Evolutionary conservation across 176 grass and related monocot genomes (phyloP), one percentile per base, ranked within the genome.

Genomic region (Triticum urartu): DNA sequence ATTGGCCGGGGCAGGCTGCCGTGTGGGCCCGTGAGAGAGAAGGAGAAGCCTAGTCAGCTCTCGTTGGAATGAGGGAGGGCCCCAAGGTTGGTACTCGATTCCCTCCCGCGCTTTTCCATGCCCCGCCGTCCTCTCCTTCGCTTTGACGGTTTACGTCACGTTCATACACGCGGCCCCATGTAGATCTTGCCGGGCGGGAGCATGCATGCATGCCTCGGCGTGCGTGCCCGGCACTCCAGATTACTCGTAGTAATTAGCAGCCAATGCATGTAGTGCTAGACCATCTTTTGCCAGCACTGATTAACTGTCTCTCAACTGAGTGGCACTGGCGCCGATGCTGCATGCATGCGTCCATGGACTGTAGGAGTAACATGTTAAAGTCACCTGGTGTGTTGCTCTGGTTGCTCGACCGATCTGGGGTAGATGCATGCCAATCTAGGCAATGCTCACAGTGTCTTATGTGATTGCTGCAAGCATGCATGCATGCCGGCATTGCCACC

Each of bases 101-200:
- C 82, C 78, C 42, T 17, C 48, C 50, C 15, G 28, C 78, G 72
- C 82, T 56, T 88, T 91, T 78, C 40, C 4, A 17, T 54, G 50
- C 30, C 5, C n/a, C 40, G 36, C 14, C 45, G 45, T 4, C 43
- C 43, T 45, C 42, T 45, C 42, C 78, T 88, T 73, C 86, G 78
- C 82, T 88, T 90, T 93, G 86, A 94, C 89, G 85, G 87, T 95
- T 94, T 89, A 94, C 75, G 91, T 90, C 94, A 96, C 91, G 94
- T 96, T 96, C 94, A 96, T 83, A 92, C 91, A 90, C 94, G 91
- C 81, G 21, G 74, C 91, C 81, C 91, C 45, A 97, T 90, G 89
- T 92, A 87, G 94, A 97, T 97, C 86, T 97, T 89, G 88, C 88
- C 72, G 42, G 80, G 18, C 47, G 83, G 38, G 1, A 48, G 14